Percentiles rank a stretch among this genome's conserved stretches.
Conservation (phyloP, 495 filamentous ascomycete genomes). For the Astrothelium subdiscretum region DNA sequence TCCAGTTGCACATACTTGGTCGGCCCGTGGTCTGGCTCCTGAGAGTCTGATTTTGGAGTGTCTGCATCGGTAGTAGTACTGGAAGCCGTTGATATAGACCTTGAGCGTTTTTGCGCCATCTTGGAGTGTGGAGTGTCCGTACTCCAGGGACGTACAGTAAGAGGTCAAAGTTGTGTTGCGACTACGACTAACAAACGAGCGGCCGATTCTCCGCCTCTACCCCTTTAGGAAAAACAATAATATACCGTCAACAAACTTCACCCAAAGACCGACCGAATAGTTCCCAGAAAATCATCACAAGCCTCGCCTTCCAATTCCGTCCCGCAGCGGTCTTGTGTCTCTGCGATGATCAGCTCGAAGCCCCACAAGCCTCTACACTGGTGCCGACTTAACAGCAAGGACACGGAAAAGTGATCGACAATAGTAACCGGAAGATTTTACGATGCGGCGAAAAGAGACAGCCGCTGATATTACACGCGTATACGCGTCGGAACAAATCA, state of each 20-base stretch:
- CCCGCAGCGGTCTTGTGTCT: too few relatives aligned
- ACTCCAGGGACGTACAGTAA: not conserved
- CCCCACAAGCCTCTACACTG: too few relatives aligned
- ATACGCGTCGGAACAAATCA: not conserved
- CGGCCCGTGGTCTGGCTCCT: slow-evolving; percentile 7
- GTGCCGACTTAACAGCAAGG: too few relatives aligned
- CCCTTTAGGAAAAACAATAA: not conserved
- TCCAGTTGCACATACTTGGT: slow-evolving; percentile 23
- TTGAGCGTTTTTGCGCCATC: not conserved
- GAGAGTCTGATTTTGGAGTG: not conserved
- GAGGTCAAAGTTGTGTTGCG: not conserved
- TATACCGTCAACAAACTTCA: not conserved
- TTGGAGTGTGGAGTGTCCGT: not conserved
- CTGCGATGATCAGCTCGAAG: too few relatives aligned
- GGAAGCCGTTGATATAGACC: not conserved
- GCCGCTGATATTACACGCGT: not conserved
- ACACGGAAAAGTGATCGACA: too few relatives aligned
- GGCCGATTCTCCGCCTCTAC: not conserved
- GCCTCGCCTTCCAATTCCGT: too few relatives aligned
- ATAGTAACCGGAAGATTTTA: not conserved
- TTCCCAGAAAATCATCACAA: too few relatives aligned
- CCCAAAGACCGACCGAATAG: not conserved
- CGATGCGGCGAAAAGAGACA: not conserved
- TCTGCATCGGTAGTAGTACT: not conserved
- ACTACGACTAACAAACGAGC: too few relatives aligned